A percentile compares a stretch with the other conserved stretches of the same genome.
These are phyloP conservation scores for Aspergillus sergii DNA, from an alignment of 2,329 filamentous ascomycete genomes.

Conservation along the genomic window DNA sequence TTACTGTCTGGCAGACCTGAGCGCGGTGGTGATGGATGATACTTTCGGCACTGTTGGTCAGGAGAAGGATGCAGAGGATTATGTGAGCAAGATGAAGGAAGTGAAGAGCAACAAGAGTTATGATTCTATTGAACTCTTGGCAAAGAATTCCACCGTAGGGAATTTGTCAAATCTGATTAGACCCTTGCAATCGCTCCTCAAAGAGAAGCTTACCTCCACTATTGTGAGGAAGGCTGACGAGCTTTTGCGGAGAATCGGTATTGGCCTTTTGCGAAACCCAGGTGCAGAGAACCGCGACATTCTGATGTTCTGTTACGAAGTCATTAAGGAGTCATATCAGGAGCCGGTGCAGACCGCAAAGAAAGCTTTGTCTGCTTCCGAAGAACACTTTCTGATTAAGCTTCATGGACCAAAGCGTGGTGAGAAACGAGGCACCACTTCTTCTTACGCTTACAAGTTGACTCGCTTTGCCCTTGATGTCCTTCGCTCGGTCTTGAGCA, in stretches of 20 bases:
- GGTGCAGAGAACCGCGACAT: conserved; percentile 77
- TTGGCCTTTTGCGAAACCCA: conserved; percentile 80
- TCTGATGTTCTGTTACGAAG: conserved; percentile 91
- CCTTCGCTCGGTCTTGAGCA: conserved; percentile 80
- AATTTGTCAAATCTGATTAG: conserved; percentile 74
- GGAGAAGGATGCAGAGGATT: conserved; percentile 96
- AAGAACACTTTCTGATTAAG: conserved; percentile 73
- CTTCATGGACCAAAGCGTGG: conserved; percentile 74
- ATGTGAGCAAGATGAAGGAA: conserved; percentile 94
- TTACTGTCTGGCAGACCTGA: conserved; percentile 77
- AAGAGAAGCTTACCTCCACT: conserved; percentile 80
- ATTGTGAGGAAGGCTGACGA: conserved; percentile 90
- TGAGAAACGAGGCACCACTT: conserved; percentile 70
- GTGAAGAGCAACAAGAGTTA: conserved; percentile 98
- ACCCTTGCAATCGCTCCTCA: conserved; percentile 76
- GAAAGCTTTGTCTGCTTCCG: conserved; percentile 29
- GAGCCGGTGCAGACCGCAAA: conserved; percentile 52
- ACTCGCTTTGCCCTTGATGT: conserved; percentile 86
- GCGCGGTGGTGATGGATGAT: conserved; percentile 92
- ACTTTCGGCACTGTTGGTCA: conserved; percentile 90
- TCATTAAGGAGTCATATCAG: conserved; percentile 84
- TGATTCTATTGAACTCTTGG: conserved; percentile 92
- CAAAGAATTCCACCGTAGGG: conserved; percentile 75
- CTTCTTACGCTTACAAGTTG: conserved; percentile 84
- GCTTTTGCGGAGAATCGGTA: conserved; percentile 77